Evolutionary conservation across 2,329 filamentous ascomycete species (phyloP).

Genomic region (Xylariales sp.): DNA sequence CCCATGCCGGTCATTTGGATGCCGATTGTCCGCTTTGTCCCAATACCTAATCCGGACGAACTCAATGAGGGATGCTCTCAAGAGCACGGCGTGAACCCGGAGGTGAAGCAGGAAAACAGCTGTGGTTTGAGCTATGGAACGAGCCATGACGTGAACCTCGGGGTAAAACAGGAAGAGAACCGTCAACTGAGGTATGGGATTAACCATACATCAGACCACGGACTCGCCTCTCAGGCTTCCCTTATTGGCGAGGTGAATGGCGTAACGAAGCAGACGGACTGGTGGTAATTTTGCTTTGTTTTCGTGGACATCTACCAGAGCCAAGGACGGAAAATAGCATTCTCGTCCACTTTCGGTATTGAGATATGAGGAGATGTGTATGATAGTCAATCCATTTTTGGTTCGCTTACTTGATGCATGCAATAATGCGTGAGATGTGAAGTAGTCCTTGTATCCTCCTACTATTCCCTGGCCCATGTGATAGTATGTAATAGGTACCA

Average conservation of each 20-base stretch:
- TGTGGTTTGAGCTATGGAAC: too few relatives aligned
- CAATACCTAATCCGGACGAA: not conserved
- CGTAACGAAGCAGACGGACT: not conserved
- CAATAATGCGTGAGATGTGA: too few relatives aligned
- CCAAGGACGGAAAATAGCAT: slow-evolving; percentile 3
- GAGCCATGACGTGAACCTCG: too few relatives aligned
- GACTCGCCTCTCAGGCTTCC: not conserved
- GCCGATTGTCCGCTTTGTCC: slow-evolving; percentile 7
- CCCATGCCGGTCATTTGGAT: slow-evolving; percentile 14
- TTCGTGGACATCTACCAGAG: not conserved
- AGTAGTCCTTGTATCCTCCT: too few relatives aligned
- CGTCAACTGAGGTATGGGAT: too few relatives aligned
- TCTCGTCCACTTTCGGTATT: slow-evolving; percentile 1
- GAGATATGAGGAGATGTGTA: slow-evolving; percentile 7
- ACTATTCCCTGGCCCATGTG: too few relatives aligned
- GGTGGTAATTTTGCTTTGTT: slow-evolving; percentile 5
- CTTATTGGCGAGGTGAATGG: not conserved
- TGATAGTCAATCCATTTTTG: slow-evolving; percentile 8
- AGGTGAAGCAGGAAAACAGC: too few relatives aligned
- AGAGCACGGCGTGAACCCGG: too few relatives aligned
- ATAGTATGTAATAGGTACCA: not conserved
- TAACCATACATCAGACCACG: not conserved
- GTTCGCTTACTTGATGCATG: too few relatives aligned
- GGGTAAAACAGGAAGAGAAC: too few relatives aligned
- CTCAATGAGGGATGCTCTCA: not conserved